Evolutionary conservation across 305 asterid species (phyloP), one percentile per base, ranked within the genome.

Genomic region (Rubia peregrina): DNA sequence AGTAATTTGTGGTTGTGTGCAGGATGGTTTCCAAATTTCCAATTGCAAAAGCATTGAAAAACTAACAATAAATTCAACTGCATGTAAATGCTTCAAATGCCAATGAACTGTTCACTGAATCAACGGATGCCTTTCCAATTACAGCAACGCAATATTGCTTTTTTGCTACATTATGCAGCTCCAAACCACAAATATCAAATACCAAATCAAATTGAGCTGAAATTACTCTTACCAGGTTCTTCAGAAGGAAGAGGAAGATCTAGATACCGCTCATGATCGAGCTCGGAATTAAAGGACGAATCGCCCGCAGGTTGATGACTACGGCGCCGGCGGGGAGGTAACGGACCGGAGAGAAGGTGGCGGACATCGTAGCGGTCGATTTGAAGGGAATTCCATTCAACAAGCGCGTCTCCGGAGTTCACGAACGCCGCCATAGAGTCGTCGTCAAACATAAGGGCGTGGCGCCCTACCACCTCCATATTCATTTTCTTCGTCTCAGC

Each of bases 341-440:
- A 92, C n/a, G 97, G 95, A 26, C 83, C 77, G 16, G 95, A 74
- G 78, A 93, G 96, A 73, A 91, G 95, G 85, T 90, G 96, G 36
- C 97, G 98, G 67, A 88, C 97, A 81, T 93, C 96, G 85, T 89
- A 93, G 30, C 97, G 95, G 75, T 93, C 98, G 77, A 93, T 93
- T 65, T 77, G 80, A 65, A 90, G 92, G 65, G 97, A 90, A 78
- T 91, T 80, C 98, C 98, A 93, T 13, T 88, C 97, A 13, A 93
- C 96, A 36, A 91, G 96, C 17, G 97, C 98, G 69, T 87, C 91
- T 67, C 74, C 79, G 74, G 98, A 89, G 83, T 89, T 89, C 68
- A 90, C 92, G 80, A 94, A 91, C 33, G 87, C 88, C 68, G 97
- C 92, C 86, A 44, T 71, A 68, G 91, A 77, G 70, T 94, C 96